Conservation (phyloP, 305 asterid genomes). For the Fraxinus baroniana region DNA sequence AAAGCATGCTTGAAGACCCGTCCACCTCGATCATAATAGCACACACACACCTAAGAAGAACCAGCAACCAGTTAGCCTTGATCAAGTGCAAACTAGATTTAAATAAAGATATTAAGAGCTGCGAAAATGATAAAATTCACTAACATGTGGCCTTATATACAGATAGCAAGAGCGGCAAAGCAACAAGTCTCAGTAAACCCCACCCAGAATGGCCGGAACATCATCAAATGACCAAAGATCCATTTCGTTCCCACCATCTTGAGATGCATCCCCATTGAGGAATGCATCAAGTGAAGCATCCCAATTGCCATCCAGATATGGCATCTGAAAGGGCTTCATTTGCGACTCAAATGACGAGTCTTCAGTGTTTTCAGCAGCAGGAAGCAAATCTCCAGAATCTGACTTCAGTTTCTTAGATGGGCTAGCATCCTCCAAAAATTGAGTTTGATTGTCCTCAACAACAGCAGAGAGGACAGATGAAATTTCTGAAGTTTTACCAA, state of each 20-base stretch:
- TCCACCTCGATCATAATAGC: constrained; percentile 33
- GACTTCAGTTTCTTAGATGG: constrained; percentile 56
- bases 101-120: neutral
- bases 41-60: constrained; percentile 50
- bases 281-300: constrained; percentile 70
- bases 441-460: constrained; percentile 54
- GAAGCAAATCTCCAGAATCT: constrained; percentile 21
- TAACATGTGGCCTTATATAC: constrained; percentile 86
- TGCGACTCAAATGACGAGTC: constrained; percentile 54
- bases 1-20: constrained; percentile 42
- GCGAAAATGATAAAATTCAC: constrained; percentile 26
- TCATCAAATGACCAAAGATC: constrained; percentile 85
- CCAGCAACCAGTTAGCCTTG: neutral
- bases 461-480: constrained; percentile 58
- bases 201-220: constrained; percentile 55
- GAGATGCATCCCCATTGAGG: constrained; percentile 60
- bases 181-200: constrained; percentile 43
- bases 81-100: neutral
- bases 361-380: constrained; percentile 34
- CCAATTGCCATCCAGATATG: constrained; percentile 68
- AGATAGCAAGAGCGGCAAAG: constrained; percentile 21
- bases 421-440: constrained; percentile 37
- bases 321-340: constrained; percentile 63
- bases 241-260: constrained; percentile 53
- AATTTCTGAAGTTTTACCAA: constrained; percentile 70